A percentile compares a stretch with the other conserved stretches of the same genome.
Evolutionary conservation across 2,329 filamentous ascomycete genomes (phyloP).

Genomic region (Helicocarpus griseus): DNA sequence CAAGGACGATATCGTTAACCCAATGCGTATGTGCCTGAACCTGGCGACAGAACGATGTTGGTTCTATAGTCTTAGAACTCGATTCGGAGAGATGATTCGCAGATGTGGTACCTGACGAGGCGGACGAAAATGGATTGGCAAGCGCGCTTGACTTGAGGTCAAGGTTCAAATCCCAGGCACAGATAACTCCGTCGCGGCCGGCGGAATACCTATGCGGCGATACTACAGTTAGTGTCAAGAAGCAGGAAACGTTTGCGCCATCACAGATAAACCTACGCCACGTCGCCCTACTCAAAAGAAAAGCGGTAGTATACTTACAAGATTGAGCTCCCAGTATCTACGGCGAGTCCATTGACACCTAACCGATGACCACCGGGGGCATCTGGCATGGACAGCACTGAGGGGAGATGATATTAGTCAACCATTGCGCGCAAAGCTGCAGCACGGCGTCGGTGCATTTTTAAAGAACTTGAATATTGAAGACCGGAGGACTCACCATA

Average conservation of each 20-base stretch:
- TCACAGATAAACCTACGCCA: not conserved
- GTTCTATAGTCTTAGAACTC: conserved; percentile 18
- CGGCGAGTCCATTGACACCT: conserved; percentile 86
- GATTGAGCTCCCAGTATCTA: conserved; percentile 73
- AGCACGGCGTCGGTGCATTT: not conserved
- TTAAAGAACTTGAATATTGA: conserved; percentile 2
- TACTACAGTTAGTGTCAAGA: not conserved
- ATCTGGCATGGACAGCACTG: conserved; percentile 64
- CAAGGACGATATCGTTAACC: conserved; percentile 86
- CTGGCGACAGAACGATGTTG: conserved; percentile 50
- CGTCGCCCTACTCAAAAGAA: not conserved
- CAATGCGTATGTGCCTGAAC: conserved; percentile 85
- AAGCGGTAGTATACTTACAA: conserved; percentile 51
- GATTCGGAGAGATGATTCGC: conserved; percentile 15
- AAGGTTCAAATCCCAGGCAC: conserved; percentile 84
- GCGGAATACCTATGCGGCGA: conserved; percentile 67
- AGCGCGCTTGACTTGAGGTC: conserved; percentile 40
- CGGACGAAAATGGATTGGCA: conserved; percentile 25
- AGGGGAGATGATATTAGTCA: not conserved
- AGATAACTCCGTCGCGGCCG: conserved; percentile 88
- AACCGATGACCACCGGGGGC: conserved; percentile 77
- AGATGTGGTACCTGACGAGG: conserved; percentile 17
- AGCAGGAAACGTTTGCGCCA: not conserved
- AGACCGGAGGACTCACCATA: conserved; percentile 46
- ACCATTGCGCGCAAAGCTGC: not conserved